Evolutionary conservation across 1,139 yeast species (phyloP), one percentile per base, ranked within the genome.

Genomic region (Pichia norvegensis): DNA sequence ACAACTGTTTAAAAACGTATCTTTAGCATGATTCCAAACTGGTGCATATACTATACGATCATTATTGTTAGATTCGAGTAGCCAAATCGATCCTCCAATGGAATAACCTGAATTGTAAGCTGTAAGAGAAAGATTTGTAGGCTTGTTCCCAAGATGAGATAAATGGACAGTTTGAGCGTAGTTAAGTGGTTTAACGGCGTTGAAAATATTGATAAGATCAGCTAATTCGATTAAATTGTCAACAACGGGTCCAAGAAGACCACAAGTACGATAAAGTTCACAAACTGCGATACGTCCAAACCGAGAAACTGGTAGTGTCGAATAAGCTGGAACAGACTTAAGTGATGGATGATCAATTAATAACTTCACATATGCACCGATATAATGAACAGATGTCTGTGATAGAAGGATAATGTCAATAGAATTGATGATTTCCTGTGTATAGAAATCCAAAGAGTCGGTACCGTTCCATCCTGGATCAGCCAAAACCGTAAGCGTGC

Each of bases 101-200:
- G 95, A 74, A 61, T 87, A 96, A 1, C 99, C 99, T 0, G 97
- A 84, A 62, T 86, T 87, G 56, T 81, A 81, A 0, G 97, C 95
- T 0, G 95, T 82, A 16, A 90, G 67, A 1, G 77, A 70, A 20
- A 86, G 64, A 22, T 84, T 87, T 51, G 80, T 85, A 46, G 76
- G 71, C 45, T 70, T 73, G 2, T 72, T 74, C 46, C 65, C 71
- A 4, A 46, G 33, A 33, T 44, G 43, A 1, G 53, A 45, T 47
- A 81, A 65, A 46, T 72, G 74, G n/a, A 79, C 70, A 2, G 87
- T 76, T 62, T 92, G 98, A 1, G 88, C 78, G 60, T 82, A 88
- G 57, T 90, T 92, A 45, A 92, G 67, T 0, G 84, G 69, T 2
- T 66, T 71, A 5, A 92, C 72, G 43, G 51, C 48, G 41, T 62